These are phyloP conservation scores for Angophora floribunda DNA, from an alignment of 345 rosid species.

Conservation along the genomic window DNA sequence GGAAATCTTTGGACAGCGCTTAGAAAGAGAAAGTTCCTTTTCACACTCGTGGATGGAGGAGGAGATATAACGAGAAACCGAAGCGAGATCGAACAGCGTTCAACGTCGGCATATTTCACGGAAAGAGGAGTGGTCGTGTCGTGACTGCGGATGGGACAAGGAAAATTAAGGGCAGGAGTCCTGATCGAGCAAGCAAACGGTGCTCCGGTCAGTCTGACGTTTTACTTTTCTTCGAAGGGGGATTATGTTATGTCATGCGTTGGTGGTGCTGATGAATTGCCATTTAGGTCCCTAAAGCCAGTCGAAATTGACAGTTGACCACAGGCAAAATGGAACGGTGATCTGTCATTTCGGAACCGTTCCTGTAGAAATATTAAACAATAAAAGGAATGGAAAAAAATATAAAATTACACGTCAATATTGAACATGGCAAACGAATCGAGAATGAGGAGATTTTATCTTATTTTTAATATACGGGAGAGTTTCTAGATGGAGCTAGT, in stretches of 20 bases:
- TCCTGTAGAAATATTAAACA: not conserved
- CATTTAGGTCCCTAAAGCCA: not conserved
- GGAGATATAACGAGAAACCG: not conserved
- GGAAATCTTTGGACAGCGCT: not conserved
- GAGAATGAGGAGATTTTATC: not conserved
- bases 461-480: not conserved
- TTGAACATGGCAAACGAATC: not conserved
- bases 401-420: not conserved
- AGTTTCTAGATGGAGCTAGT: not conserved
- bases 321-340: not conserved
- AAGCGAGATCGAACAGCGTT: not conserved
- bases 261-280: not conserved
- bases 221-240: not conserved
- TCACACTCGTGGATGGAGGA: not conserved
- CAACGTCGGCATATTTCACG: not conserved
- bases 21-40: not conserved
- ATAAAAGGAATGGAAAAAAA: not conserved
- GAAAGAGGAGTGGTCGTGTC: not conserved
- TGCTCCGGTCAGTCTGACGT: not conserved
- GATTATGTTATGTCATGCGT: not conserved
- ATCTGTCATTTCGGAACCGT: not conserved
- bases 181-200: not conserved
- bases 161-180: not conserved
- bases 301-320: not conserved
- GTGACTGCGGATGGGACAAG: not conserved